Conservation (phyloP, 2,329 filamentous ascomycete genomes). For the Amauroascus niger region DNA sequence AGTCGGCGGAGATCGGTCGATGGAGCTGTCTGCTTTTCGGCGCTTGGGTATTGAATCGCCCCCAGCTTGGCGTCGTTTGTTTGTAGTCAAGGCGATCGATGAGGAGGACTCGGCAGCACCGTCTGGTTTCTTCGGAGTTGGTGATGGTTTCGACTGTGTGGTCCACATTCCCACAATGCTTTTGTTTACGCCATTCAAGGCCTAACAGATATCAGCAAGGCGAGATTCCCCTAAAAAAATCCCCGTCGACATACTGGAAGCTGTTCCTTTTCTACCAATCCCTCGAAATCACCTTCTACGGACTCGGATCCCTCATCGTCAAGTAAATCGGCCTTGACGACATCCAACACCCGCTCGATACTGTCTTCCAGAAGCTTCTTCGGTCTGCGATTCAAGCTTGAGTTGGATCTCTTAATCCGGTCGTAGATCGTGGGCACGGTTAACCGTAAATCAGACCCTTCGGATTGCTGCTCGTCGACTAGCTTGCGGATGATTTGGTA, state of each 20-base stretch:
- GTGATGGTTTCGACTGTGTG: conserved; percentile 25
- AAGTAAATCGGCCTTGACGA: conserved; percentile 56
- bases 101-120: conserved; percentile 19
- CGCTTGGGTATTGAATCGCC: conserved; percentile 60
- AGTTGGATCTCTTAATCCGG: conserved; percentile 75
- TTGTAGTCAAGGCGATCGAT: conserved; percentile 26
- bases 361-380: conserved; percentile 75
- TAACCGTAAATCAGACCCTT: conserved; percentile 42
- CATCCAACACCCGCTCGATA: conserved; percentile 69
- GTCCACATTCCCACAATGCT: conserved; percentile 53
- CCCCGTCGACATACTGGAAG: conserved; percentile 20
- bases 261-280: conserved; percentile 33
- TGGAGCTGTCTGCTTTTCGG: conserved; percentile 48
- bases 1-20: conserved; percentile 55
- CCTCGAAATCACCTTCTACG: conserved; percentile 44
- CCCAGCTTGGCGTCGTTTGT: conserved; percentile 51
- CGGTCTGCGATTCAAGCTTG: conserved; percentile 69
- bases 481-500: conserved; percentile 72
- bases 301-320: conserved; percentile 46
- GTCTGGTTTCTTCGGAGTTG: conserved; percentile 24
- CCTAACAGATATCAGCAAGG: conserved; percentile 29
- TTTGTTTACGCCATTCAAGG: conserved; percentile 56
- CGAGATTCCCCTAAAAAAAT: background rate
- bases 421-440: conserved; percentile 61
- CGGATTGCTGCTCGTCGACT: conserved; percentile 54